Evolutionary conservation across 108 stramenopile genomes (phyloP), one percentile per base, ranked within the genome.

Genomic region (Conticribra guillardii): DNA sequence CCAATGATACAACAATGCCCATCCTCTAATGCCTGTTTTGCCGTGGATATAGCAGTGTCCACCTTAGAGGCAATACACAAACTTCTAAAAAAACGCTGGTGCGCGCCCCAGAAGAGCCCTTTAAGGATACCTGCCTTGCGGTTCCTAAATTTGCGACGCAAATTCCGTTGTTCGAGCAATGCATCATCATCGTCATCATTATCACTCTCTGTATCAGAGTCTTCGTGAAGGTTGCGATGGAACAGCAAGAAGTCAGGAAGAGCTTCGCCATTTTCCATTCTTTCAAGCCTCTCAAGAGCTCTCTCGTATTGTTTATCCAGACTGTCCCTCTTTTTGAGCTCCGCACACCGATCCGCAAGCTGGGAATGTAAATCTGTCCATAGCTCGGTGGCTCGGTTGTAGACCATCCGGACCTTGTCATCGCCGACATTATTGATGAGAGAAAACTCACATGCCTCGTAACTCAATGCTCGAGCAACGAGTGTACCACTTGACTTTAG

Each of bases 61-160:
- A 89, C 85, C 61, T 90, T 90, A 41, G 73, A 64, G 0, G 85
- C 89, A 53, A 89, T 85, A 73, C 85, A 88, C 29, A 90, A 54
- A 47, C 56, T 57, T 2, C 87, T 81, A 55, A 90, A 89, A 65
- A 90, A 90, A 33, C 89, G 60, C 65, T 87, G 88, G 54, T 90
- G 88, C 2, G 88, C 83, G 22, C 74, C 74, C 89, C 88, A 90
- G 77, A 88, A 89, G 30, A 78, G 54, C 21, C 44, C 72, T 69
- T 17, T 82, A 1, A 86, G 9, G 9, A 41, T 26, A 16, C 22
- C 46, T 24, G 56, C 23, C 34, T 54, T 52, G 1, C 77, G 27
- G 0, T 64, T 26, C 31, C 71, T 50, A 34, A 60, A 79, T 26
- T 67, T 75, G 0, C 82, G 79, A 4, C 73, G 53, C 16, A 81